Evolutionary conservation across 331 rosid species (phyloP).

Genomic region (Quercus tomentella): DNA sequence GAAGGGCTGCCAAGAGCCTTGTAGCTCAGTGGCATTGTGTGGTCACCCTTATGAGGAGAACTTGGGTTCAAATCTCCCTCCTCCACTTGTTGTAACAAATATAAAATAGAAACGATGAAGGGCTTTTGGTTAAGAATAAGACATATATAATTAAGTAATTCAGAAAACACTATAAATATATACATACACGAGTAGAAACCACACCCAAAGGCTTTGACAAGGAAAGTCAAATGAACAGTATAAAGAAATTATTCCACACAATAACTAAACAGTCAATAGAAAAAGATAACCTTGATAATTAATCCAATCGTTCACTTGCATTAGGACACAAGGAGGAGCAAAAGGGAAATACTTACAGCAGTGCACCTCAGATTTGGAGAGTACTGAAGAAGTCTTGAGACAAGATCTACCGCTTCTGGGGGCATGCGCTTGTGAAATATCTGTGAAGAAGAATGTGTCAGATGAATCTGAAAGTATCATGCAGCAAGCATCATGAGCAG

Average conservation of each 20-base stretch:
- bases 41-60: too few species aligned
- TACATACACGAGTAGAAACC: background rate
- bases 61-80: too few species aligned
- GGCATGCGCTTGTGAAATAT: slow-evolving; percentile 70
- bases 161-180: too few species aligned
- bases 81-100: too few species aligned
- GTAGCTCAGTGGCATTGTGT: too few species aligned
- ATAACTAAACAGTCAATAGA: background rate
- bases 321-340: background rate
- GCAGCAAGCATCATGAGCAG: background rate
- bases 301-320: background rate
- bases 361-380: slow-evolving; percentile 62
- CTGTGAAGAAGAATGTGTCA: slow-evolving; percentile 20
- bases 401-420: slow-evolving; percentile 67
- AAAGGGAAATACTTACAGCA: slow-evolving; percentile 41
- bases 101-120: background rate
- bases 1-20: background rate
- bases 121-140: background rate
- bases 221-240: background rate
- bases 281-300: background rate
- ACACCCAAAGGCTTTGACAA: background rate
- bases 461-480: background rate
- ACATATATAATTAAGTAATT: background rate
- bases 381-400: slow-evolving; percentile 67
- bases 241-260: background rate